Evolutionary conservation across 148 eudicot genomes (phyloP), one percentile per base, ranked within the genome.

Genomic region (Suaeda aralocaspica): DNA sequence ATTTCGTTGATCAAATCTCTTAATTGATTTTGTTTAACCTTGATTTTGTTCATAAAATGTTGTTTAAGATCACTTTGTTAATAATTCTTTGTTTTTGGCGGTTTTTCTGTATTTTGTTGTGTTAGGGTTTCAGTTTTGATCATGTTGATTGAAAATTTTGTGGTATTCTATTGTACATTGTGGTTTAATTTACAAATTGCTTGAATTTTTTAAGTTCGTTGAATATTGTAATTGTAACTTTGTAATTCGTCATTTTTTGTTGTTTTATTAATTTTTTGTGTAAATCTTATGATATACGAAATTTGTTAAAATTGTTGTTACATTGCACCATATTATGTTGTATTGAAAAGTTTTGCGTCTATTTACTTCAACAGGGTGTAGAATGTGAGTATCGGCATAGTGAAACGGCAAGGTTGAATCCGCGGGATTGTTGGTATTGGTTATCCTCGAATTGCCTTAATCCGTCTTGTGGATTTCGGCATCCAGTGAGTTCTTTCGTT

Each of bases 381-480:
- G 87, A 87, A 30, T 90, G 96, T 46, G 90, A 90, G 72, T 90
- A 87, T 70, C 70, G 92, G 57, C 96, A 90, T 74, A 81, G 87
- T 78, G 92, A 90, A 55, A 76, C 76, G 73, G 96, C 90, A 4
- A 84, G 96, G 82, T 83, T 88, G 67, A 87, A 90, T 70, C 92
- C 92, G 1, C 77, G 86, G 57, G 90, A 90, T 71, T 90, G 96
- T 72, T 81, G 96, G 89, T 90, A 84, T 77, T 90, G 96, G 96
- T 69, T 83, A 24, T 71, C 82, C 25, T 92, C 88, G 66, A 78
- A 73, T 59, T 90, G 96, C 69, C 74, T 84, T 29, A 86, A 90
- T 71, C 87, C 81, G 12, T 51, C 81, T n/a, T 90, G 92, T 74
- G 87, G 78, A 60, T 90, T 86, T 63, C 90, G 92, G 5, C 96